Evolutionary conservation across 176 grass and related monocot species (phyloP).

Genomic region (Pontederia crassipes): DNA sequence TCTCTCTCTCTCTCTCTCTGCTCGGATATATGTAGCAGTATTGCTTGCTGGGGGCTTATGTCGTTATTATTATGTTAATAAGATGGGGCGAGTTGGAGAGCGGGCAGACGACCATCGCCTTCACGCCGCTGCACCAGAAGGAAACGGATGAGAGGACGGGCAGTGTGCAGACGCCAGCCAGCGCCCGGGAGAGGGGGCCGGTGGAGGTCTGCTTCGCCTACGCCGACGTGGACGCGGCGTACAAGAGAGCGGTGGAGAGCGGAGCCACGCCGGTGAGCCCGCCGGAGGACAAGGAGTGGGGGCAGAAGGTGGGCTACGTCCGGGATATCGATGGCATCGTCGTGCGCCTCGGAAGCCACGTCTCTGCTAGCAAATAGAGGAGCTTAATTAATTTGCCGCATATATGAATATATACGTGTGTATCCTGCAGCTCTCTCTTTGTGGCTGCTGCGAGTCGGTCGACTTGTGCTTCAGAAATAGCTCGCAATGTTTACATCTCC

Average conservation of each 20-base stretch:
- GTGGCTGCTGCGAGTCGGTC: no score
- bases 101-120: slow-evolving; percentile 64
- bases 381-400: no score
- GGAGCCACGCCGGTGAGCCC: slow-evolving; percentile 52
- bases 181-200: slow-evolving; percentile 21
- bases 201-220: slow-evolving; percentile 90
- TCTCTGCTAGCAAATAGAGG: neutral
- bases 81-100: slow-evolving; percentile 86
- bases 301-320: slow-evolving; percentile 79
- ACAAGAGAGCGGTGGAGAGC: slow-evolving; percentile 35
- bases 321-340: slow-evolving; percentile 60
- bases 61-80: no score
- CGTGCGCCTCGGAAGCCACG: slow-evolving; percentile 53
- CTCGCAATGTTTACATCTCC: no score
- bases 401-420: no score
- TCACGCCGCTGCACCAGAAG: slow-evolving; percentile 73
- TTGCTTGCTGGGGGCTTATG: no score
- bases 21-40: no score
- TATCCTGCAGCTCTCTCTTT: no score
- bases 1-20: neutral
- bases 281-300: slow-evolving; percentile 64
- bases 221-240: slow-evolving; percentile 65
- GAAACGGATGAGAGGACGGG: slow-evolving; percentile 59
- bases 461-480: no score
- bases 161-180: slow-evolving; percentile 32